phyloP scores from a whole-genome alignment of 352 stramenopile genomes.

The Peronospora farinosa region DNA sequence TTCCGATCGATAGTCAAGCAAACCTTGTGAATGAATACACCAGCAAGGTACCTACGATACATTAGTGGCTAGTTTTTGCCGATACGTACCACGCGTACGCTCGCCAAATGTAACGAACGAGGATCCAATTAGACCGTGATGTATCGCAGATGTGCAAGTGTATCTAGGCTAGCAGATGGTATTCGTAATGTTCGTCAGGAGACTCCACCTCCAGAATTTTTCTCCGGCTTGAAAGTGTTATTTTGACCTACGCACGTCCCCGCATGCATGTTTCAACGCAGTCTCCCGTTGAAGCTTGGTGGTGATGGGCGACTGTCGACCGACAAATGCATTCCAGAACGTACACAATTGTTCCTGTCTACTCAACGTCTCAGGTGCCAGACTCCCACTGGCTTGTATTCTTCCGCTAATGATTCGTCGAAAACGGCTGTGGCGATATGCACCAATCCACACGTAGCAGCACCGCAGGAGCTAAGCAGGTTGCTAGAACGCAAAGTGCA shows the following conservation, averaged over 20 bases:
- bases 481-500: slow-evolving; percentile 31
- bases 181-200: neutral
- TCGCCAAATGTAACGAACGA: no score
- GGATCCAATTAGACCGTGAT: neutral
- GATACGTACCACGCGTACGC: no score
- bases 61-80: no score
- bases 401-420: slow-evolving; percentile 4
- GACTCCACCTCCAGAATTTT: neutral
- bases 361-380: no score
- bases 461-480: slow-evolving; percentile 11
- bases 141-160: neutral
- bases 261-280: neutral
- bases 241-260: neutral
- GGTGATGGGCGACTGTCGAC: no score
- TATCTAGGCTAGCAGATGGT: neutral
- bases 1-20: no score
- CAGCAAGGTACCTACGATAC: no score
- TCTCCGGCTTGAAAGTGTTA: neutral
- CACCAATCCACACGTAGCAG: slow-evolving; percentile 4
- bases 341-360: no score
- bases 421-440: neutral
- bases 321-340: no score
- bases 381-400: slow-evolving; percentile 10
- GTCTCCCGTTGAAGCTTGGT: neutral
- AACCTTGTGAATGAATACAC: no score